Percentiles rank a stretch among this genome's conserved stretches.
Evolutionary conservation across 768 basidiomycete genomes (phyloP).

Genomic region (Boletellus emodensis): DNA sequence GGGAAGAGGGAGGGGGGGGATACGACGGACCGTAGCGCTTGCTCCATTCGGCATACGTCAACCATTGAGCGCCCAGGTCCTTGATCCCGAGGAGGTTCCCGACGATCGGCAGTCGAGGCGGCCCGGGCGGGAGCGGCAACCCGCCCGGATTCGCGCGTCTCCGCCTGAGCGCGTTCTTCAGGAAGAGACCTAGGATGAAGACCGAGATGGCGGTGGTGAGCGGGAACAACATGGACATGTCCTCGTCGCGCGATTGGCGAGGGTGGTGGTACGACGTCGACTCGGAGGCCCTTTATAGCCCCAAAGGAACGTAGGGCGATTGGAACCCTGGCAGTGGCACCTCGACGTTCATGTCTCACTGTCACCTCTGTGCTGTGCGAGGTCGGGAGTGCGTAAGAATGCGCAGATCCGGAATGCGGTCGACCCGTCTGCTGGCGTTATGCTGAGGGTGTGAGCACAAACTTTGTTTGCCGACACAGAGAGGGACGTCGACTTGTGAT

Average conservation of each 20-base stretch:
- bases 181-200: neutral
- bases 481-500: too few species aligned
- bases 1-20: too few species aligned
- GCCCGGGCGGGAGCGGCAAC: constrained; percentile 39
- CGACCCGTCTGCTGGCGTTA: too few species aligned
- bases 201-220: constrained; percentile 4
- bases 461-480: constrained; percentile 1
- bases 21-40: constrained; percentile 35
- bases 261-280: too few species aligned
- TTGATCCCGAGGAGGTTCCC: constrained; percentile 44
- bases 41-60: constrained; percentile 41
- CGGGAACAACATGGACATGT: neutral
- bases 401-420: too few species aligned
- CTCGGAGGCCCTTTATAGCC: too few species aligned
- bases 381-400: too few species aligned
- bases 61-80: constrained; percentile 35
- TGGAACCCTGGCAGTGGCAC: too few species aligned
- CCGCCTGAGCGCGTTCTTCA: constrained; percentile 4
- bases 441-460: too few species aligned
- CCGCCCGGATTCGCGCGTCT: constrained; percentile 15
- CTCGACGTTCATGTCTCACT: constrained; percentile 8
- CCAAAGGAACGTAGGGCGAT: too few species aligned
- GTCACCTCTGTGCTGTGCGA: too few species aligned
- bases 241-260: too few species aligned
- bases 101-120: constrained; percentile 38